Percentiles rank a stretch among this genome's conserved stretches.
These are phyloP conservation scores for Solanum hybrid DNA, from an alignment of 305 asterid genomes.

Conservation along the genomic window DNA sequence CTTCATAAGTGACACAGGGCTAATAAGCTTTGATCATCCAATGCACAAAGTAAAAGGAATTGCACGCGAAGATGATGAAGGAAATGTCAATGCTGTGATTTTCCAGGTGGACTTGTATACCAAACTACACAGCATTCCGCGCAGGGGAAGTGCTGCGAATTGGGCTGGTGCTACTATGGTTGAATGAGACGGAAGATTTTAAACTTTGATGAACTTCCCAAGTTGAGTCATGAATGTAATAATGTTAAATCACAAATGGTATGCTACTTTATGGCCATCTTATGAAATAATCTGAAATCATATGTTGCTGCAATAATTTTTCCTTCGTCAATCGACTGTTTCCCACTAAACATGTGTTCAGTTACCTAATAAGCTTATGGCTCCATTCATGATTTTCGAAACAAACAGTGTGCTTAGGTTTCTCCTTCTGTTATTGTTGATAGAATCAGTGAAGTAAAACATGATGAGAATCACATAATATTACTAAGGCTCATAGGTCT, in stretches of 20 bases:
- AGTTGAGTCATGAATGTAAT: neutral
- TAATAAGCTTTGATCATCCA: constrained; percentile 56
- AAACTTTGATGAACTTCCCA: neutral
- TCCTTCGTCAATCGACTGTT: neutral
- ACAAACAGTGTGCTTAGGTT: neutral
- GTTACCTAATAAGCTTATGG: neutral
- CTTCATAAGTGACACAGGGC: constrained; percentile 38
- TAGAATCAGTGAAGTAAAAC: neutral
- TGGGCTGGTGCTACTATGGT: constrained; percentile 41
- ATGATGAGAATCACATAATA: neutral
- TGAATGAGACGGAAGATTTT: constrained; percentile 15
- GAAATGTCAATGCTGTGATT: constrained; percentile 24
- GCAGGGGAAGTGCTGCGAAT: constrained; percentile 51
- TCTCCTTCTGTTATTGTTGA: neutral
- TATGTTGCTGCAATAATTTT: neutral
- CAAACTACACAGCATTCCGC: constrained; percentile 48
- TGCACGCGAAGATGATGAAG: constrained; percentile 39
- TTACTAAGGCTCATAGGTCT: neutral
- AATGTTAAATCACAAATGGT: neutral
- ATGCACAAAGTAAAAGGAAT: constrained; percentile 42
- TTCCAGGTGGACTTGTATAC: constrained; percentile 55
- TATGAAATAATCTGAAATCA: neutral
- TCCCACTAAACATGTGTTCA: neutral
- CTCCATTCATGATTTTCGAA: neutral
- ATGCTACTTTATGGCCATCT: neutral